phyloP scores from a whole-genome alignment of 2,329 filamentous ascomycete genomes.

The Colletotrichum zoysiae region DNA sequence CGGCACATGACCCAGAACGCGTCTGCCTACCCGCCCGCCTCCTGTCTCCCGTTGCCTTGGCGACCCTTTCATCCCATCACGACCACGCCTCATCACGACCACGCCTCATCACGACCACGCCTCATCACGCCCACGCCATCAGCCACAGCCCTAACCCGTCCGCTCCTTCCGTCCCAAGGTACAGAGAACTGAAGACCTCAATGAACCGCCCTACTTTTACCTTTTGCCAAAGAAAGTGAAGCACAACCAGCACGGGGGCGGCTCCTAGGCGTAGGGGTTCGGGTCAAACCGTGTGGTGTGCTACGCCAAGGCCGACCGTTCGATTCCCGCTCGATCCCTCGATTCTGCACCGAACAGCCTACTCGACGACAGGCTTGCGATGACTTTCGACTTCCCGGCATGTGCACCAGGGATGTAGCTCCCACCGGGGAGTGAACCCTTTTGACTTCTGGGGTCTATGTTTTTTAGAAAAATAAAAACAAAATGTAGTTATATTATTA shows the following conservation, averaged over 20 bases:
- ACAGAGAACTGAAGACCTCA: neutral
- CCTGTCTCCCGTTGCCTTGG: neutral
- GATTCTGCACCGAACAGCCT: neutral
- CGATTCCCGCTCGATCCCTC: neutral
- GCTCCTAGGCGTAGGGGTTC: constrained; percentile 4
- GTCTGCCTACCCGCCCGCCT: neutral
- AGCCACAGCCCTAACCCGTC: neutral
- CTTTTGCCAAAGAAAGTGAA: neutral
- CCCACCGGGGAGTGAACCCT: constrained; percentile 3
- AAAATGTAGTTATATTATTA: neutral
- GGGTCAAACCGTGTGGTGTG: neutral
- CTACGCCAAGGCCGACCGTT: neutral
- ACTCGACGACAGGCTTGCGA: constrained; percentile 13
- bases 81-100: neutral
- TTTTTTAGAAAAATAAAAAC: neutral
- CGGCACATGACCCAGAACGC: too few species aligned
- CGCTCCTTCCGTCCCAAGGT: constrained; percentile 3
- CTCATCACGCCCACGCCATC: neutral
- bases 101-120: neutral
- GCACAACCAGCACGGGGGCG: constrained; percentile 3
- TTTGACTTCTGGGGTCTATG: neutral
- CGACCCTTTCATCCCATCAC: constrained; percentile 1
- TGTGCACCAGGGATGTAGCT: constrained; percentile 3
- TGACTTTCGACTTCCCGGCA: neutral
- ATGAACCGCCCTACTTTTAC: neutral